These are phyloP conservation scores for Schwanniomyces vanrijiae DNA, from an alignment of 805 yeast species.

Conservation along the genomic window DNA sequence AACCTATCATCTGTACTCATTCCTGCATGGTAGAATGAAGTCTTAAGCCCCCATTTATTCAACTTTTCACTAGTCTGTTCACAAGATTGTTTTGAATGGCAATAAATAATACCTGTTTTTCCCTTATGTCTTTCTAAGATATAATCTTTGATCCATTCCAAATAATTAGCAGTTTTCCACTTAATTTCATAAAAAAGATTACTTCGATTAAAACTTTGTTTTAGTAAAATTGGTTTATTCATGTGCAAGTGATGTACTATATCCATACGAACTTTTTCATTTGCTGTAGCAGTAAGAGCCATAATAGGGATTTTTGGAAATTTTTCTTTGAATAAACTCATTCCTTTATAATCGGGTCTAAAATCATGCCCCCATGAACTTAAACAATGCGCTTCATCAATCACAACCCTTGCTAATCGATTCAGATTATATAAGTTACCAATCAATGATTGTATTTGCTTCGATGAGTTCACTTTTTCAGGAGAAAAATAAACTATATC, in stretches of 20 bases:
- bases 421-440: slow-evolving; percentile 52
- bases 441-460: slow-evolving; percentile 64
- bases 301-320: slow-evolving; percentile 85
- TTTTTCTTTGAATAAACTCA: slow-evolving; percentile 67
- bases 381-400: slow-evolving; percentile 98
- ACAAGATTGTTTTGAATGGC: slow-evolving; percentile 87
- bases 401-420: slow-evolving; percentile 78
- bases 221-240: slow-evolving; percentile 60
- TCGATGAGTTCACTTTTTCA: slow-evolving; percentile 84
- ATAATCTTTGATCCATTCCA: slow-evolving; percentile 59
- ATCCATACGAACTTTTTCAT: slow-evolving; percentile 83
- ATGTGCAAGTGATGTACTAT: slow-evolving; percentile 76
- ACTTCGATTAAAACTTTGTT: slow-evolving; percentile 90
- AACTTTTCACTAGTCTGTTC: slow-evolving; percentile 74
- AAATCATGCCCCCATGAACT: slow-evolving; percentile 99
- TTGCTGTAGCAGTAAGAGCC: slow-evolving; percentile 98
- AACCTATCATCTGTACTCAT: slow-evolving; percentile 76
- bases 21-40: slow-evolving; percentile 92
- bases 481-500: slow-evolving; percentile 88
- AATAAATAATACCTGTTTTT: slow-evolving; percentile 86
- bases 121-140: slow-evolving; percentile 51
- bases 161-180: slow-evolving; percentile 56
- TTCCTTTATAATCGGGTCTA: slow-evolving; percentile 88
- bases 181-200: slow-evolving; percentile 79
- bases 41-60: slow-evolving; percentile 57